Evolutionary conservation across 495 filamentous ascomycete genomes (phyloP), one percentile per base, ranked within the genome.

Genomic region (Recurvomyces mirabilis): DNA sequence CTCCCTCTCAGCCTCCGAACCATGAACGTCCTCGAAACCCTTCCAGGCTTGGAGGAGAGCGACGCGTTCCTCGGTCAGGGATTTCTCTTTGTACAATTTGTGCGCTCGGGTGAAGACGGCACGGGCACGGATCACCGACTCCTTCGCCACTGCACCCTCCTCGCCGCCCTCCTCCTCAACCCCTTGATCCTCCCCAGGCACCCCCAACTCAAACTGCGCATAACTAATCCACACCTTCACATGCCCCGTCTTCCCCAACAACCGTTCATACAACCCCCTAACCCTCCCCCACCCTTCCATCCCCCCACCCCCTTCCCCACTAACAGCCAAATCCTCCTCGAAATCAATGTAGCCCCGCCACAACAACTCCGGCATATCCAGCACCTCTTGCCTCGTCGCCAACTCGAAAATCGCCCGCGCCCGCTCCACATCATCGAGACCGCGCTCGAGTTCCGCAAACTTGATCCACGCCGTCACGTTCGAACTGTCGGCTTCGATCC

Each of bases 281-380:
- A 86, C 80, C 24, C 76, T 70, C n/a, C n/a, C n/a, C n/a, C n/a
- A n/a, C n/a, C n/a, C n/a, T 23, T 84, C 87, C 63, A 85, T 93
- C 61, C 95, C 86, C 12, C 22, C 37, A 7, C 36, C 10, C 35
- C 33, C 45, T 21, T 41, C 25, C n/a, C n/a, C n/a, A n/a, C n/a
- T n/a, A n/a, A n/a, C n/a, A 41, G 79, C 82, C 59, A 88, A 82
- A 48, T 93, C 82, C 57, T 94, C 89, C 63, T 96, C 93, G 56
- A 96, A 98, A 64, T 96, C 88, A 56, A 98, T 95, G 59, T 94
- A 98, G 1, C 84, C 76, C 64, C 94, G 94, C 91, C 91, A 98
- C 10, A 98, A 65, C 44, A 94, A 65, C 65, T 98, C 91, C 4
- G 91, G 91, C 91, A 96, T 98, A 60, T 98, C 93, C n/a, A 98